A percentile compares a stretch with the other conserved stretches of the same genome.
Conservation (phyloP, 163 green algal species). For the Picocystis sp. region DNA sequence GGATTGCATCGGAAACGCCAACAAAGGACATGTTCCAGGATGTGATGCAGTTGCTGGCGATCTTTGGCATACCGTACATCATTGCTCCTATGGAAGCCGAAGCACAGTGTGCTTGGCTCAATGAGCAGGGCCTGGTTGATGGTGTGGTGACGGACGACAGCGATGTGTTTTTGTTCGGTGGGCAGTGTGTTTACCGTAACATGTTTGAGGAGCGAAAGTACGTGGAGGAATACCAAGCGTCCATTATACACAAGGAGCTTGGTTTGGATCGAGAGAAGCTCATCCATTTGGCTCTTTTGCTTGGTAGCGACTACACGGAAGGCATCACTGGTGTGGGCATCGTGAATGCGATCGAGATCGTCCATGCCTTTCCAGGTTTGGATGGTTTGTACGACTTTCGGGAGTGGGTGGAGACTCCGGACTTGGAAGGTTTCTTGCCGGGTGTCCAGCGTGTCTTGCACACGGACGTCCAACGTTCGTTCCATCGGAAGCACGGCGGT, state of each 20-base stretch:
- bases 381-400: slow-evolving; percentile 46
- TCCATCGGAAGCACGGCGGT: no score
- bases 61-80: slow-evolving; percentile 94
- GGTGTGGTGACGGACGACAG: slow-evolving; percentile 25
- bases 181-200: slow-evolving; percentile 59
- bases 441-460: not conserved
- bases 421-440: slow-evolving; percentile 31
- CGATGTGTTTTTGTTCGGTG: slow-evolving; percentile 81
- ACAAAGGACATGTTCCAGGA: slow-evolving; percentile 59
- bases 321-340: slow-evolving; percentile 71
- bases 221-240: slow-evolving; percentile 76
- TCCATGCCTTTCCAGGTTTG: slow-evolving; percentile 42
- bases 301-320: slow-evolving; percentile 90
- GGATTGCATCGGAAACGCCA: not conserved
- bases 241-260: slow-evolving; percentile 63
- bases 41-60: slow-evolving; percentile 46
- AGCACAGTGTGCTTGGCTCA: slow-evolving; percentile 88
- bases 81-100: slow-evolving; percentile 80
- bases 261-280: slow-evolving; percentile 53
- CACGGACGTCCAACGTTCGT: not conserved
- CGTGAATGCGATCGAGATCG: slow-evolving; percentile 90
- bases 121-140: slow-evolving; percentile 59
- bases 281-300: slow-evolving; percentile 68
- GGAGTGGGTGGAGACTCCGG: slow-evolving; percentile 56
- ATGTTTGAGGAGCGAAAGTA: slow-evolving; percentile 69